Conservation (phyloP, 257 asterid genomes). For the Coffea canephora region DNA sequence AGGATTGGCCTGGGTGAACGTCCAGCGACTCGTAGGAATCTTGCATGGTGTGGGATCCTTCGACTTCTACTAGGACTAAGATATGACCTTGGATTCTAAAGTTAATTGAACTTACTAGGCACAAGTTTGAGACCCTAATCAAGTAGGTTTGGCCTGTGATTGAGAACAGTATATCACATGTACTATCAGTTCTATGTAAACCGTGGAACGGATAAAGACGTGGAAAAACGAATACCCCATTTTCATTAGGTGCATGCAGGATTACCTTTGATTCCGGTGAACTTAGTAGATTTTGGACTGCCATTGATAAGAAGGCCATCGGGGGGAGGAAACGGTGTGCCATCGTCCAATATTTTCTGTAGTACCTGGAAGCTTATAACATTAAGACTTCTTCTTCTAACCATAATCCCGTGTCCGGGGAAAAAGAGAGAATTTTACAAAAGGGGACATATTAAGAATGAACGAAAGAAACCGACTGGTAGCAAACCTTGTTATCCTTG, state of each 20-base stretch:
- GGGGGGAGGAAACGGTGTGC: slow-evolving; percentile 48
- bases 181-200: not conserved
- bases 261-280: slow-evolving; percentile 56
- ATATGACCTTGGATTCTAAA: slow-evolving; percentile 69
- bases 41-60: slow-evolving; percentile 72
- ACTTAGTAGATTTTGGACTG: slow-evolving; percentile 31
- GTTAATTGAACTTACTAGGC: slow-evolving; percentile 61
- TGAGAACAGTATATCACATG: not conserved
- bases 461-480: not conserved
- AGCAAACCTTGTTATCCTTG: slow-evolving; percentile 60
- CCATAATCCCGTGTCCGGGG: not conserved
- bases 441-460: too few relatives aligned
- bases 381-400: not conserved
- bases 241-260: not conserved
- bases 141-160: slow-evolving; percentile 53
- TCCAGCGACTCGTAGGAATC: slow-evolving; percentile 62
- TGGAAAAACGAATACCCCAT: not conserved
- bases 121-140: slow-evolving; percentile 67
- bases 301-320: slow-evolving; percentile 75
- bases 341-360: slow-evolving; percentile 53
- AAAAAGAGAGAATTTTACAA: too few relatives aligned
- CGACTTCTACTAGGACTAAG: slow-evolving; percentile 64
- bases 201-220: not conserved
- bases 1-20: slow-evolving; percentile 76
- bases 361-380: slow-evolving; percentile 35